Evolutionary conservation across 345 rosid species (phyloP).

Genomic region (Brassica rapa): DNA sequence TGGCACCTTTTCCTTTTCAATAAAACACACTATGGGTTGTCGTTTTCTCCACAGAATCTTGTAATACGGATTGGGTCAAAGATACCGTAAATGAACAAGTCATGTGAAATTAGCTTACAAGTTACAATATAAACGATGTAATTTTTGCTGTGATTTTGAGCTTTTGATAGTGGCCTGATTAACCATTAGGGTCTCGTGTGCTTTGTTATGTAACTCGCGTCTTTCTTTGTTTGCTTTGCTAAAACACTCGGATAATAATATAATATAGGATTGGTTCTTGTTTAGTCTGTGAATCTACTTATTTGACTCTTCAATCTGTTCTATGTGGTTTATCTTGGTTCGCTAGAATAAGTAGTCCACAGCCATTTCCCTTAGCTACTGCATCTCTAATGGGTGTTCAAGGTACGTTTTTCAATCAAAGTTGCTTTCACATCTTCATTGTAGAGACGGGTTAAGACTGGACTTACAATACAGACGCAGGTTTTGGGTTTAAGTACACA

Average conservation of each 20-base stretch:
- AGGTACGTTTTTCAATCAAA: background rate
- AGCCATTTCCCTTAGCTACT: background rate
- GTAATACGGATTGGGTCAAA: constrained; percentile 12
- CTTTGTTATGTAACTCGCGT: too few species aligned
- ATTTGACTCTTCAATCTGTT: background rate
- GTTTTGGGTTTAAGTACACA: background rate
- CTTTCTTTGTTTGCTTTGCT: background rate
- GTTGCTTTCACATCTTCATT: background rate
- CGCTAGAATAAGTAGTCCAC: background rate
- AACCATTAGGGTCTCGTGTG: too few species aligned
- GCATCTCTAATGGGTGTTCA: background rate
- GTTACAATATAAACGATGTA: background rate
- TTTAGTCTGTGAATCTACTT: background rate
- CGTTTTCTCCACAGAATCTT: background rate
- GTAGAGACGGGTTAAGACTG: background rate
- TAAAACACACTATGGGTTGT: background rate
- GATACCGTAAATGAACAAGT: constrained; percentile 5
- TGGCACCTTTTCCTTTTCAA: background rate
- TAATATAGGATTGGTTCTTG: background rate
- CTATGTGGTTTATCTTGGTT: background rate
- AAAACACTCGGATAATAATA: background rate
- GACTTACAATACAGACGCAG: too few species aligned
- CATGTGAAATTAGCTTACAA: background rate
- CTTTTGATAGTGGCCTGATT: background rate
- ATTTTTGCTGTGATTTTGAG: background rate